Evolutionary conservation across 2,329 filamentous ascomycete genomes (phyloP).

Genomic region (Hypoxylon sp.): DNA sequence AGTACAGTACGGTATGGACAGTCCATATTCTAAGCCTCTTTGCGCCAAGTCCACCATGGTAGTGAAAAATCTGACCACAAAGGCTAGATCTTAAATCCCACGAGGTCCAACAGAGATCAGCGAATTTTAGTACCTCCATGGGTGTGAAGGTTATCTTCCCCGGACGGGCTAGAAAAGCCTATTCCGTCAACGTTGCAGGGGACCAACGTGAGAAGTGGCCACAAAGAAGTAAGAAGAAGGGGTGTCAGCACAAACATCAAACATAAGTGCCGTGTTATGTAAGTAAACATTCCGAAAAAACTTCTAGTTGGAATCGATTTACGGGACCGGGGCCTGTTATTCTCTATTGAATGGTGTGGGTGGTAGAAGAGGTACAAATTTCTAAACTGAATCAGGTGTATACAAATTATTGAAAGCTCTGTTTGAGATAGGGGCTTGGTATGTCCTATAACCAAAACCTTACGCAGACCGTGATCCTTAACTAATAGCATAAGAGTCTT

Average conservation of each 20-base stretch:
- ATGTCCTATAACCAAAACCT: neutral
- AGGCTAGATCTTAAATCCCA: slow-evolving; percentile 32
- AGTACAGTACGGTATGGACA: slow-evolving; percentile 18
- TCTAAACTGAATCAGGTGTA: neutral
- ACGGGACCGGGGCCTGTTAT: neutral
- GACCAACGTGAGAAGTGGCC: slow-evolving; percentile 19
- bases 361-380: neutral
- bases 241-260: slow-evolving; percentile 14
- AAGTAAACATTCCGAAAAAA: slow-evolving; percentile 3
- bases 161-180: slow-evolving; percentile 44
- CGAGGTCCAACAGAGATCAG: slow-evolving; percentile 26
- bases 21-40: neutral
- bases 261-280: slow-evolving; percentile 23
- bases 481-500: neutral
- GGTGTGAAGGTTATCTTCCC: slow-evolving; percentile 34
- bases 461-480: neutral
- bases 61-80: slow-evolving; percentile 14
- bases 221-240: slow-evolving; percentile 10
- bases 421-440: neutral
- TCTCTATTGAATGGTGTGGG: neutral
- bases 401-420: neutral
- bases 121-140: slow-evolving; percentile 30
- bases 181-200: slow-evolving; percentile 33
- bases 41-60: slow-evolving; percentile 4
- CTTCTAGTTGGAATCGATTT: neutral